These are phyloP conservation scores for Mariannaea elegans DNA, from an alignment of 2,329 filamentous ascomycete genomes.

Conservation along the genomic window DNA sequence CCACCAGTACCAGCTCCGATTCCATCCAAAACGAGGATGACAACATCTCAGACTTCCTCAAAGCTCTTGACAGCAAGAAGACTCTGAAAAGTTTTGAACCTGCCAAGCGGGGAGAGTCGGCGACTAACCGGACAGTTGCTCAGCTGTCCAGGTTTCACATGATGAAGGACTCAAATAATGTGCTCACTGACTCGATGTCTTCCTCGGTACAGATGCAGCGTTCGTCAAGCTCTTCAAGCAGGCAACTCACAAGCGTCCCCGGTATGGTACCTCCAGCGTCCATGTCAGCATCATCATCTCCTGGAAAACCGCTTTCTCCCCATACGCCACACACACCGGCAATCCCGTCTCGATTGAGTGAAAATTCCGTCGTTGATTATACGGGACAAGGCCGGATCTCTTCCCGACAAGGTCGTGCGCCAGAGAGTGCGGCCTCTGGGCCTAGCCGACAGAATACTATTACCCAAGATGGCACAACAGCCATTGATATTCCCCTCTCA, in stretches of 20 bases:
- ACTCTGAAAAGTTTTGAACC: conserved; percentile 83
- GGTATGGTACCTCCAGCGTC: conserved; percentile 78
- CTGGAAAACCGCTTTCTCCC: conserved; percentile 87
- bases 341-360: conserved; percentile 91
- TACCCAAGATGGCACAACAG: conserved; percentile 65
- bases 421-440: conserved; percentile 40
- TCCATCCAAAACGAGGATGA: conserved; percentile 82
- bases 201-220: conserved; percentile 87
- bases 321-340: conserved; percentile 94
- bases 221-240: conserved; percentile 77
- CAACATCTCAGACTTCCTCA: conserved; percentile 92
- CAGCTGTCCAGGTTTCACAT: conserved; percentile 86
- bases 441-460: conserved; percentile 49
- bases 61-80: conserved; percentile 86
- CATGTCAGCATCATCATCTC: conserved; percentile 86
- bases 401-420: conserved; percentile 41
- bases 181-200: conserved; percentile 90
- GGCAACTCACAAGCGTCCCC: conserved; percentile 67
- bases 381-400: conserved; percentile 41
- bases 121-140: conserved; percentile 78
- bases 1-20: conserved; percentile 71
- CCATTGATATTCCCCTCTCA: conserved; percentile 78
- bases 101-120: conserved; percentile 72
- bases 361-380: conserved; percentile 75
- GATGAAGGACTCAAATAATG: conserved; percentile 89